Evolutionary conservation across 2,329 filamentous ascomycete genomes (phyloP).

Genomic region (Thelonectria blattea): DNA sequence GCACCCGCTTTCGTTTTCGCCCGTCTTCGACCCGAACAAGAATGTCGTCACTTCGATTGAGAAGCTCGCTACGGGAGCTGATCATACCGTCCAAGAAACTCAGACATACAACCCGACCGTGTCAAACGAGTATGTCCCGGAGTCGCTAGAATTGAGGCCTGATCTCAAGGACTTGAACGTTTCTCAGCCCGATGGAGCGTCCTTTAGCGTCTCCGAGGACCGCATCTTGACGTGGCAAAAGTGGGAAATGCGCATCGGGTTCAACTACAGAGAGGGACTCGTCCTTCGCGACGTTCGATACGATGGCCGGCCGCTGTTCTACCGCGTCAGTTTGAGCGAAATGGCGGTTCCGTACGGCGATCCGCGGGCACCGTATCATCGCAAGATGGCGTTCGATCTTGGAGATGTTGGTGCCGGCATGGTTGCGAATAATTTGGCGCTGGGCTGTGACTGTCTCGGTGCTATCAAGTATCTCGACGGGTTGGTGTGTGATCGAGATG

Average conservation of each 20-base stretch:
- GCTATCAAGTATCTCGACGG: conserved; percentile 50
- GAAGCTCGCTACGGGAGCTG: conserved; percentile 1
- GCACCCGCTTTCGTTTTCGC: conserved; percentile 12
- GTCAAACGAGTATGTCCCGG: conserved; percentile 16
- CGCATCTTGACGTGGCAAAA: conserved; percentile 18
- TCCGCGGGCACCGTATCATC: conserved; percentile 6
- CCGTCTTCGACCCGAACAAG: conserved; percentile 7
- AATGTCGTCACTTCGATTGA: conserved; percentile 2
- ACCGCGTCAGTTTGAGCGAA: conserved; percentile 18
- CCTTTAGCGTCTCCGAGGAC: conserved; percentile 15
- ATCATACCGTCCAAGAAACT: not conserved
- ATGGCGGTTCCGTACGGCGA: conserved; percentile 17
- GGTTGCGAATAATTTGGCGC: conserved; percentile 67
- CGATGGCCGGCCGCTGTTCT: conserved; percentile 18
- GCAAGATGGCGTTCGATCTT: conserved; percentile 65
- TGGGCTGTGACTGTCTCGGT: conserved; percentile 71
- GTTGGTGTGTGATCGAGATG: conserved; percentile 3
- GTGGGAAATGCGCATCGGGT: conserved; percentile 20
- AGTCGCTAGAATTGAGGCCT: not conserved
- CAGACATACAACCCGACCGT: not conserved
- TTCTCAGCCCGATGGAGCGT: conserved; percentile 12
- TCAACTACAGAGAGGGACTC: conserved; percentile 19
- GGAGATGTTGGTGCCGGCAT: conserved; percentile 70
- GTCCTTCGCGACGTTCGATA: conserved; percentile 18
- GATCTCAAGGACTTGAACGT: conserved; percentile 11